Base-by-base conservation (phyloP, 164 flowering plant species). In the Vitis cinerea region DNA sequence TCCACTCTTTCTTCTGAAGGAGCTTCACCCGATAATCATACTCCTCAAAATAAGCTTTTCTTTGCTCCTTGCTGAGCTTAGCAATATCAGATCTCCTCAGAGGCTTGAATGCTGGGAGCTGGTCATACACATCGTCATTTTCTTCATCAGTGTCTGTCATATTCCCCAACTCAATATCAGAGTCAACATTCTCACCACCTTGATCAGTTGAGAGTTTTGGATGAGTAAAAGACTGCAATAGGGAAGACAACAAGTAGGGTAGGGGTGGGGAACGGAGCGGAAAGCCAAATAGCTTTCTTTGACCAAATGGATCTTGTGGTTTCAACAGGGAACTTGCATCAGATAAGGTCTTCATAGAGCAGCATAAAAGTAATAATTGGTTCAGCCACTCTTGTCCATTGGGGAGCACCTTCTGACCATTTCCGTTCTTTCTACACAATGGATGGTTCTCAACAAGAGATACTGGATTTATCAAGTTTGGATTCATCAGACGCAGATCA, bases 81-180 rank as follows among this genome's bases (percentile, higher is more conserved):
- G 82, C 88, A 64, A 94, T 66, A 75, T 94, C 96, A 68, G 90
- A 70, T 75, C 83, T 94, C 81, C 71, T 80, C 29, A 94, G 78
- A 71, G 99, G 98, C 84, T 88, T 90, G 77, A 94, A 94, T 27
- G 99, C 91, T 44, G 97, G 99, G 59, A 94, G 98, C 83, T 87
- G 93, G 65, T 91, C 97, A 74, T 92, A 94, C 73, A 92, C 99
- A 66, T 92, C 97, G 66, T 87, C 97, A n/a, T 79, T 87, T 61
- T 85, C 97, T 66, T 89, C 97, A 37, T 94, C 97, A 29, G 88
- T 83, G 72, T 90, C 95, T n/a, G 97, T 85, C 61, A 87, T 70
- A 65, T 94, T 91, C 37, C 68, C 94, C 78, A 94, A 69, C 62
- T 94, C 98, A 47, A 87, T 64, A 76, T 94, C 99, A 37, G 92